Evolutionary conservation across 441 rosid species (phyloP), one percentile per base, ranked within the genome.

Genomic region (Macaranga tanarius): DNA sequence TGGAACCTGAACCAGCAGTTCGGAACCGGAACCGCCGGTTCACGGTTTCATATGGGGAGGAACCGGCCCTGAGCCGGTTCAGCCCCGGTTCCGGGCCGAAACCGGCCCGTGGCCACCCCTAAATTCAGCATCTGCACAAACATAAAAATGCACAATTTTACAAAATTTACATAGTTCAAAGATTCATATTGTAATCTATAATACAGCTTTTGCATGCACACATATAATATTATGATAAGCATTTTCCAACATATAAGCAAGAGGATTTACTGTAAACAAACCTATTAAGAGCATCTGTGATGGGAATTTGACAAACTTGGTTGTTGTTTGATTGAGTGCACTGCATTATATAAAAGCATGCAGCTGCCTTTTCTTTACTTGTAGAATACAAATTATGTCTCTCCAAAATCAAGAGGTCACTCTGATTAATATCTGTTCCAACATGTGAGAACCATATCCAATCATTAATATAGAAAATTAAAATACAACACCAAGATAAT

Each of bases 271-370:
- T 42, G 69, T 45, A 75, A 71, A 15, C 73, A 83, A 83, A 91
- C 99, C 92, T 87, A 38, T 75, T 66, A 75, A 92, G 75, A 19
- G 71, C 79, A 74, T 86, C 88, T 73, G 75, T 77, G 2, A 89
- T 67, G 42, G 92, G 86, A 54, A 74, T 65, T 75, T 79, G 72
- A 54, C 73, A 69, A 67, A 73, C 57, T 74, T 73, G 62, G 28
- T 71, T 79, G 10, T 65, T 71, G 26, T 78, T 69, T 65, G 79
- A 52, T 72, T 82, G 77, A 62, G 76, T 78, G 83, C 90, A 82
- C 75, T 90, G 90, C 87, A 92, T 82, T 73, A 92, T 88, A 79
- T 90, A 95, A 79, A 95, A 89, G 68, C 85, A 78, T 31, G 84
- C 65, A 16, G 85, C 77, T 26, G 95, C 79, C 83, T 89, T 90